Percentiles rank a stretch among this genome's conserved stretches.
phyloP scores from a whole-genome alignment of 148 eudicot genomes.

The Camellia japonica region DNA sequence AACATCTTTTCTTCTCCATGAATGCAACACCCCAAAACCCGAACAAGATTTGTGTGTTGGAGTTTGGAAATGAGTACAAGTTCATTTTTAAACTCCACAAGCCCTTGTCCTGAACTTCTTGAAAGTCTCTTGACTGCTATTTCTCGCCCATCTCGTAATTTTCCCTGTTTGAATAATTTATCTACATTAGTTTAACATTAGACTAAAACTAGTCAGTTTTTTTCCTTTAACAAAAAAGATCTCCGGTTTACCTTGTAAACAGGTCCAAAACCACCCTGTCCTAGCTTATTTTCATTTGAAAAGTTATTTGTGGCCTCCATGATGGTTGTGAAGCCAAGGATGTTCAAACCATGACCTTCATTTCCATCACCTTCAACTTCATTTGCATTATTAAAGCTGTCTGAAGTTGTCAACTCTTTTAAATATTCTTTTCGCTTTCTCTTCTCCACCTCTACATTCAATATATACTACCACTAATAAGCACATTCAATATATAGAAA shows the following conservation, averaged over 20 bases:
- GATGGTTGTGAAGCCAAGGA: not conserved
- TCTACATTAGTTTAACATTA: too few species aligned
- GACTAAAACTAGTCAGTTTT: too few species aligned
- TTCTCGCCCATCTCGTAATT: slow-evolving; percentile 7
- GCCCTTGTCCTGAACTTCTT: slow-evolving; percentile 12
- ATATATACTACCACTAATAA: too few species aligned
- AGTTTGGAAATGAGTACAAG: slow-evolving; percentile 9
- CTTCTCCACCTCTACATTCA: not conserved
- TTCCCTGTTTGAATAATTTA: slow-evolving; percentile 15
- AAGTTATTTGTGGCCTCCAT: slow-evolving; percentile 1
- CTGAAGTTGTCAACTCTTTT: not conserved
- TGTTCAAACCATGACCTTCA: slow-evolving; percentile 6
- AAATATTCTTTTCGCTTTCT: not conserved
- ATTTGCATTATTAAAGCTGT: not conserved
- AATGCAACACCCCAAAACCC: not conserved
- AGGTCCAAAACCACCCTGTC: slow-evolving; percentile 13
- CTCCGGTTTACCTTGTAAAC: slow-evolving; percentile 3
- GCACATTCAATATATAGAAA: not conserved
- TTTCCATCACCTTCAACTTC: not conserved
- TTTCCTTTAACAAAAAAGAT: not conserved
- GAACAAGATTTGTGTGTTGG: slow-evolving; percentile 8
- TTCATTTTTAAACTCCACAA: slow-evolving; percentile 14
- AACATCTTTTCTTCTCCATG: not conserved
- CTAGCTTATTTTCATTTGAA: slow-evolving; percentile 6
- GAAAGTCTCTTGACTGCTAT: slow-evolving; percentile 12